Percentiles rank a stretch among this genome's conserved stretches.
These are phyloP conservation scores for Daldinia vernicosa DNA, from an alignment of 495 filamentous ascomycete species.

Conservation along the genomic window DNA sequence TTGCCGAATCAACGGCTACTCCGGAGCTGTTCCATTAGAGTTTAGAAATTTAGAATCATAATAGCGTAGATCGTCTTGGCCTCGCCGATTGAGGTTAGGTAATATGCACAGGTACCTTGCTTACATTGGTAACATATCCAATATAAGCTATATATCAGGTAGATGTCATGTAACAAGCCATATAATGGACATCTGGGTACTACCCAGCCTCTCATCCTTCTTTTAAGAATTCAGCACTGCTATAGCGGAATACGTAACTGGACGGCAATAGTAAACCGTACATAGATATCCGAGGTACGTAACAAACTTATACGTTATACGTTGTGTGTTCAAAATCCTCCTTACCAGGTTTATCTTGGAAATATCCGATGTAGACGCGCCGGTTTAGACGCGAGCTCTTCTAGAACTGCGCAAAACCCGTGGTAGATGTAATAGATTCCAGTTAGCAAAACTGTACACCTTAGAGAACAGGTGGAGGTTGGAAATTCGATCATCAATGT, in stretches of 20 bases:
- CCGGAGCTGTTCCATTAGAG: too few relatives aligned
- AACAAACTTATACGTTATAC: neutral
- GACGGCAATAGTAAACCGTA: neutral
- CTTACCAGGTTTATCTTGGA: neutral
- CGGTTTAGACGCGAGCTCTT: neutral
- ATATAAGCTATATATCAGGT: too few relatives aligned
- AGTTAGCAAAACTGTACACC: neutral
- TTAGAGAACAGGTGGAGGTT: neutral
- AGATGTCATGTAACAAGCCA: too few relatives aligned
- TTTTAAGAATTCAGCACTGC: neutral
- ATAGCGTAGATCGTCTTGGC: too few relatives aligned
- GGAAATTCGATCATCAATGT: neutral
- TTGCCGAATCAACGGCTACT: too few relatives aligned
- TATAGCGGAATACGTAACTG: neutral
- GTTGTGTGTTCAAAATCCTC: neutral
- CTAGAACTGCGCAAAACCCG: neutral
- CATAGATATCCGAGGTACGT: neutral
- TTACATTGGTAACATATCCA: too few relatives aligned
- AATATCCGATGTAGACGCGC: neutral
- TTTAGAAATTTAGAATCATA: too few relatives aligned
- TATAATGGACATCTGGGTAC: too few relatives aligned
- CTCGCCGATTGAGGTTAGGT: too few relatives aligned
- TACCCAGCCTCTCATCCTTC: too few relatives aligned
- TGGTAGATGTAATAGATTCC: neutral
- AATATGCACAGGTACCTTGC: too few relatives aligned